These are phyloP conservation scores for Beauveria medogensis DNA, from an alignment of 2,329 filamentous ascomycete species.

Conservation along the genomic window DNA sequence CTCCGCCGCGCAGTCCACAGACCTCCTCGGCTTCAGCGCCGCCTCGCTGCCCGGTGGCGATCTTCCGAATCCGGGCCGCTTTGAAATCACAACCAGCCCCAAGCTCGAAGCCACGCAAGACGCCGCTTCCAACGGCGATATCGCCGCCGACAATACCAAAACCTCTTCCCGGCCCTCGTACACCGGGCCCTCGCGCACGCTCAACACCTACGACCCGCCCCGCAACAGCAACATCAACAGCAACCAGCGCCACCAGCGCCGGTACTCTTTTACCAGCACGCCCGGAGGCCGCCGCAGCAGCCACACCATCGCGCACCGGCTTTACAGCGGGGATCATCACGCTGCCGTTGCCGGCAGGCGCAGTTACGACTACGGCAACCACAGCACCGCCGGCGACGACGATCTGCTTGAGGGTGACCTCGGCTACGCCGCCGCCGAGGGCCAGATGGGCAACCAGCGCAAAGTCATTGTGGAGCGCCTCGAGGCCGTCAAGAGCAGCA, in stretches of 20 bases:
- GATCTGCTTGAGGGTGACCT: slow-evolving; percentile 86
- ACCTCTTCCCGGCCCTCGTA: slow-evolving; percentile 18
- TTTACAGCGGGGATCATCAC: slow-evolving; percentile 39
- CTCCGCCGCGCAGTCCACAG: slow-evolving; percentile 33
- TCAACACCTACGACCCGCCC: slow-evolving; percentile 37
- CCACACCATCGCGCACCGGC: slow-evolving; percentile 44
- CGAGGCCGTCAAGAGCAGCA: slow-evolving; percentile 90
- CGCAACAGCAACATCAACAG: slow-evolving; percentile 18
- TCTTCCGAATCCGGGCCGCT: slow-evolving; percentile 67
- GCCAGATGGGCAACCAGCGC: slow-evolving; percentile 81
- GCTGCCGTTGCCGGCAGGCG: background rate
- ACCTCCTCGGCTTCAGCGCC: slow-evolving; percentile 56
- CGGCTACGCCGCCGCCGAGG: slow-evolving; percentile 88
- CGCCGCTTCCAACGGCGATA: background rate
- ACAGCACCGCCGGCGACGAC: slow-evolving; percentile 34
- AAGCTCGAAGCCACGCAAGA: slow-evolving; percentile 29
- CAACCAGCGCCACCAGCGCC: slow-evolving; percentile 37
- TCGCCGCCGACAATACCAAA: background rate
- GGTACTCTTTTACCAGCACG: slow-evolving; percentile 47
- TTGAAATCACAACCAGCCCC: slow-evolving; percentile 50
- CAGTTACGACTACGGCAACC: slow-evolving; percentile 54
- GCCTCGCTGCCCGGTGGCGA: slow-evolving; percentile 51
- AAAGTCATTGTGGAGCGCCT: slow-evolving; percentile 96
- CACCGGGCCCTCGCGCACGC: slow-evolving; percentile 32
- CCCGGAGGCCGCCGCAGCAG: slow-evolving; percentile 38